Evolutionary conservation across 2,329 filamentous ascomycete genomes (phyloP), one percentile per base, ranked within the genome.

Genomic region (Aspergillus proliferans): DNA sequence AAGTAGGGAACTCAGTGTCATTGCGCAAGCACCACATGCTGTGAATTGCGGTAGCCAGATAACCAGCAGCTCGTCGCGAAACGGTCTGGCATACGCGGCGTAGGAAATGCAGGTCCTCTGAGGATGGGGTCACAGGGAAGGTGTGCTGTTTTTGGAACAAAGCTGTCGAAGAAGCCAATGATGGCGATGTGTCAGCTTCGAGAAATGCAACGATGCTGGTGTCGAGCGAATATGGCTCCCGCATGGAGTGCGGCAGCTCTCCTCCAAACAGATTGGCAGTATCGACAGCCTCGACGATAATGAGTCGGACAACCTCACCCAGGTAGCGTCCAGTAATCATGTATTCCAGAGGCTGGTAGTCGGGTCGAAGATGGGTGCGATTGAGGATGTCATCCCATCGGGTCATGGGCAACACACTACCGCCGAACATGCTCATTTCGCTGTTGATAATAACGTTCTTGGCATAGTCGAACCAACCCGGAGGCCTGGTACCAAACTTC

Each of bases 261-360:
- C 81, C 81, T 28, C 72, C 70, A 60, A 85, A 84, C 19, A 85
- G 63, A 4, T 75, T 74, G 3, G 76, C 75, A 1, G 71, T 76
- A 21, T 76, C 70, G 33, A 83, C 76, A 1, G 80, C 82, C 53
- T 85, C 82, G 6, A 81, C 65, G 7, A 83, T 70, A 48, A 85
- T 78, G 24, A 85, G 66, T 12, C 82, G 76, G 5, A 82, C 76
- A 45, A 85, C 79, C 56, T 85, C 82, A 19, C 82, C 82, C 1
- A 85, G 69, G 58, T 85, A 85, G 14, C 80, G 76, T 15, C 82
- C 82, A 9, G 80, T 81, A 53, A 81, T 76, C 68, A 84, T 76
- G 58, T 84, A 81, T 59, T 85, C 82, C 50, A 85, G 73, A 1
- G 82, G 82, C 56, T 85, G 82, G 55, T 84, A 85, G 64, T 83